A percentile compares a stretch with the other conserved stretches of the same genome.
Conservation (phyloP, 257 asterid species). For the Nicotiana sylvestris region DNA sequence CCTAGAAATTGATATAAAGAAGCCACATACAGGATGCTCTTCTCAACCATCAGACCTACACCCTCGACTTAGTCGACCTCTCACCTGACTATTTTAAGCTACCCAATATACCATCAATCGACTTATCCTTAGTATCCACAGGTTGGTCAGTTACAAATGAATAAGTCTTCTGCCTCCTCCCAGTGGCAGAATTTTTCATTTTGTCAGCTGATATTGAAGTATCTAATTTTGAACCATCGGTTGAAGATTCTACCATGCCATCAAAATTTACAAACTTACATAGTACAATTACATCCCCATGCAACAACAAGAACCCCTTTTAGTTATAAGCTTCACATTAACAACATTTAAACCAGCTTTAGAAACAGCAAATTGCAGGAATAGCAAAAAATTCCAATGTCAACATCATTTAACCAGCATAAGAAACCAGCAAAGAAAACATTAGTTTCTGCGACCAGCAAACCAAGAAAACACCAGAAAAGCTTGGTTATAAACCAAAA, state of each 20-base stretch:
- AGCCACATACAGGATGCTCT: not conserved
- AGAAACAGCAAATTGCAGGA: too few relatives aligned
- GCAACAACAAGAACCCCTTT: too few relatives aligned
- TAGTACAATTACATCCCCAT: too few relatives aligned
- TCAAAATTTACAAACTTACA: not conserved
- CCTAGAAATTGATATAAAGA: not conserved
- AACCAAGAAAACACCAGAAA: too few relatives aligned
- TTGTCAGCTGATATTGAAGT: constrained; percentile 12
- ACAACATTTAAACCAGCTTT: too few relatives aligned
- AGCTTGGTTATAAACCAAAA: too few relatives aligned
- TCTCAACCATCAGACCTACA: constrained; percentile 13
- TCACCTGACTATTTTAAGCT: constrained; percentile 45
- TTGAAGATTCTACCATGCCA: constrained; percentile 12
- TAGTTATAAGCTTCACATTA: too few relatives aligned
- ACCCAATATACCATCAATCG: constrained; percentile 52
- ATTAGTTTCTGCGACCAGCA: too few relatives aligned
- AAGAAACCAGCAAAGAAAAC: too few relatives aligned
- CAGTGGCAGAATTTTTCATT: constrained; percentile 7
- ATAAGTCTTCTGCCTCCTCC: constrained; percentile 36
- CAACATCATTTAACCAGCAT: too few relatives aligned
- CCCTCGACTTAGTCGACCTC: constrained; percentile 31
- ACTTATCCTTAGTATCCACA: constrained; percentile 38
- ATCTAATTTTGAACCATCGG: constrained; percentile 17
- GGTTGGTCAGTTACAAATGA: constrained; percentile 52
- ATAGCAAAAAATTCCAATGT: too few relatives aligned